phyloP scores from a whole-genome alignment of 371 early-diverging fungal species.

The Lichtheimia hyalospora region DNA sequence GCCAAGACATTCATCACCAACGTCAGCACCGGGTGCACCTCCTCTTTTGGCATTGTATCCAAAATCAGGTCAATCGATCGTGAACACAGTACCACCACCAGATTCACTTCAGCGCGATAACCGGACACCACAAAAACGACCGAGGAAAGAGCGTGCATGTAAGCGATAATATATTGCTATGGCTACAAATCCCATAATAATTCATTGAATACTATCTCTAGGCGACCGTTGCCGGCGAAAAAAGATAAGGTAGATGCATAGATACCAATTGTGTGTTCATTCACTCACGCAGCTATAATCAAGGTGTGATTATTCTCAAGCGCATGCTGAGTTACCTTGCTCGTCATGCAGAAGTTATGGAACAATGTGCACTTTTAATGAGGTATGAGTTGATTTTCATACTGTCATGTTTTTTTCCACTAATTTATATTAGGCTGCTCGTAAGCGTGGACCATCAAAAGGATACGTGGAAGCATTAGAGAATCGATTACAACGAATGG shows the following conservation, averaged over 20 bases:
- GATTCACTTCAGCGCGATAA: background rate
- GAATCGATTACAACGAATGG: conserved; percentile 19
- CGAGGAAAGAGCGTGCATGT: conserved; percentile 16
- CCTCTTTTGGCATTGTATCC: too few relatives aligned
- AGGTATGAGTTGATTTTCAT: conserved; percentile 4
- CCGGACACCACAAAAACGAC: conserved; percentile 3
- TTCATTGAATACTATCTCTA: background rate
- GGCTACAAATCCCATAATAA: background rate
- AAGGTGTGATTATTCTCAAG: conserved; percentile 19
- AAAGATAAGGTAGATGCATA: conserved; percentile 21
- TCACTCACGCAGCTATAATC: background rate
- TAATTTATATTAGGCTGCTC: conserved; percentile 9
- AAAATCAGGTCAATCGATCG: too few relatives aligned
- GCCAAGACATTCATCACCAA: too few relatives aligned
- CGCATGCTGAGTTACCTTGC: conserved; percentile 9
- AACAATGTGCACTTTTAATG: conserved; percentile 16
- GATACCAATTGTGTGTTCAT: too few relatives aligned
- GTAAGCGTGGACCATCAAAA: conserved; percentile 57
- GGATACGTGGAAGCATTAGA: conserved; percentile 25
- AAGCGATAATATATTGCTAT: background rate
- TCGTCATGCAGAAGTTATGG: conserved; percentile 16
- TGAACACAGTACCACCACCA: too few relatives aligned
- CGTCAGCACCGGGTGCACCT: too few relatives aligned
- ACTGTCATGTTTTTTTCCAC: too few relatives aligned
- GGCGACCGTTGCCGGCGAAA: conserved; percentile 22